These are phyloP conservation scores for Gynostemma pentaphyllum DNA, from an alignment of 306 rosid genomes.

Conservation along the genomic window DNA sequence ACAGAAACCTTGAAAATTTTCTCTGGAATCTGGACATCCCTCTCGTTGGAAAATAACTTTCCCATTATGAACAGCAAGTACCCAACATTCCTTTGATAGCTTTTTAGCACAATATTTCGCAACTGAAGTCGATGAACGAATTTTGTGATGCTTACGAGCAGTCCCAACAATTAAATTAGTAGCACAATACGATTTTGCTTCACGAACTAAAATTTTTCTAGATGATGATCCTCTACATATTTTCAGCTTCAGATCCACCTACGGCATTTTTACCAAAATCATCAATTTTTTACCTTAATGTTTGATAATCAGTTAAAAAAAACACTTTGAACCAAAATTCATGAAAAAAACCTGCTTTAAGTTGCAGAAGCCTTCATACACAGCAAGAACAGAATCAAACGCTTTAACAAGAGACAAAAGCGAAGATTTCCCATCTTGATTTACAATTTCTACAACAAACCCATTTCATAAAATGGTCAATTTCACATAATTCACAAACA, in stretches of 20 bases:
- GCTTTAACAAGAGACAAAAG: constrained; percentile 82
- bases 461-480: constrained; percentile 23
- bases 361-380: constrained; percentile 93
- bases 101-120: constrained; percentile 92
- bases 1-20: constrained; percentile 40
- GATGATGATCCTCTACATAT: constrained; percentile 69
- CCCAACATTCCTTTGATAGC: constrained; percentile 44
- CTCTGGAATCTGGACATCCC: constrained; percentile 16
- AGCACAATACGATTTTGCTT: constrained; percentile 64
- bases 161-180: constrained; percentile 64
- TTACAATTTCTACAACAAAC: constrained; percentile 48
- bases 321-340: neutral
- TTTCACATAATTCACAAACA: neutral
- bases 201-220: constrained; percentile 63
- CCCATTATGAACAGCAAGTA: constrained; percentile 74
- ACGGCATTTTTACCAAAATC: constrained; percentile 16
- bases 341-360: constrained; percentile 88
- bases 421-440: constrained; percentile 71
- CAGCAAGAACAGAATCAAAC: constrained; percentile 88
- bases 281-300: neutral
- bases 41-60: constrained; percentile 62
- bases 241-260: constrained; percentile 93
- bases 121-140: constrained; percentile 55
- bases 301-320: neutral
- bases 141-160: constrained; percentile 42